Conservation (phyloP, 164 flowering plant genomes). For the Amborella trichopoda region DNA sequence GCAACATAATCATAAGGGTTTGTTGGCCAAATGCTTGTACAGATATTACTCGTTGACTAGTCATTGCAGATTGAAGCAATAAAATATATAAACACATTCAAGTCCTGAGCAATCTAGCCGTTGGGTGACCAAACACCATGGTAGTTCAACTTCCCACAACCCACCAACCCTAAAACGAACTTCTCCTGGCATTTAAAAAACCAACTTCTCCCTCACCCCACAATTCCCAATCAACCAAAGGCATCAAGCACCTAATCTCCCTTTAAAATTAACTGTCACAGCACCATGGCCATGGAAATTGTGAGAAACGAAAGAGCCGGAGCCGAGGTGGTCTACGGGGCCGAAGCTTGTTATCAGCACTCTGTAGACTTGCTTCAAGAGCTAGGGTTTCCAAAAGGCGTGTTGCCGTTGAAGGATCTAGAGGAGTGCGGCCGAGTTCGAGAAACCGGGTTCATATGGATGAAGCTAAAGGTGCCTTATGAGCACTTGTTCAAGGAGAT, state of each 20-base stretch:
- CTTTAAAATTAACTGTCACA: not conserved
- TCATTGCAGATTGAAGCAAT: no score
- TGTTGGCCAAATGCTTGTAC: no score
- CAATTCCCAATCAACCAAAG: not conserved
- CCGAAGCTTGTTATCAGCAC: conserved; percentile 46
- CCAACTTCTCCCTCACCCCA: no score
- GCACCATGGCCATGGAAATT: conserved; percentile 6
- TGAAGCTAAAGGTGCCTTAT: conserved; percentile 63
- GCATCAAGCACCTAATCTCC: not conserved
- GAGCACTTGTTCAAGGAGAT: conserved; percentile 58
- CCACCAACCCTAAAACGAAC: no score
- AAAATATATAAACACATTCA: no score
- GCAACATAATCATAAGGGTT: no score
- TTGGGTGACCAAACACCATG: no score
- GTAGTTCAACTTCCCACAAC: no score
- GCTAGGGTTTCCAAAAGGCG: conserved; percentile 77
- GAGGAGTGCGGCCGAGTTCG: conserved; percentile 70
- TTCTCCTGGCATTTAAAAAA: no score
- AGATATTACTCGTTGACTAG: no score
- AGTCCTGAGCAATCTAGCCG: no score
- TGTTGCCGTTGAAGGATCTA: conserved; percentile 55
- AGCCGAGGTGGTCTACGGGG: conserved; percentile 62
- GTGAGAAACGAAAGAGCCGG: conserved; percentile 25
- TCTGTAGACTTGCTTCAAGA: conserved; percentile 57
- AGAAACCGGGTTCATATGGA: conserved; percentile 89